phyloP scores from a whole-genome alignment of 2,329 filamentous ascomycete species.

The Passalora sequoiae region DNA sequence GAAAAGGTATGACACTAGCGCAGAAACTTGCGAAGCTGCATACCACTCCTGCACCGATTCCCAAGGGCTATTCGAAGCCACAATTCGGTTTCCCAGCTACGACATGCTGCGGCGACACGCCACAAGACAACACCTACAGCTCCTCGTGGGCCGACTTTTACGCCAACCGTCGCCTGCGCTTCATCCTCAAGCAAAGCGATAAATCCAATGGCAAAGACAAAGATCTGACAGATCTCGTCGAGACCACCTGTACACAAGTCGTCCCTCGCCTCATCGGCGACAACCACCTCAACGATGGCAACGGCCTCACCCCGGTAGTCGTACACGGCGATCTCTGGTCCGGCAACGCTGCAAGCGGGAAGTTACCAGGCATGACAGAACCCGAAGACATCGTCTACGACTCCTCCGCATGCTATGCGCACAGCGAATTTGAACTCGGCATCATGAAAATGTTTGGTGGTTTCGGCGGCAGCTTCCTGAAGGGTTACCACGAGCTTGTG shows the following conservation, averaged over 20 bases:
- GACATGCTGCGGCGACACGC: constrained; percentile 81
- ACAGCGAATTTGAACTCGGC: constrained; percentile 84
- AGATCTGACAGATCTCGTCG: constrained; percentile 59
- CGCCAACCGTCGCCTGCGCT: constrained; percentile 65
- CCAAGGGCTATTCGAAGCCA: constrained; percentile 53
- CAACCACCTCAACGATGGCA: constrained; percentile 55
- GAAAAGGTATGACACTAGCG: constrained; percentile 55
- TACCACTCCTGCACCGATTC: constrained; percentile 64
- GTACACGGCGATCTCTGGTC: constrained; percentile 93
- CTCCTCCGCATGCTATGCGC: constrained; percentile 73
- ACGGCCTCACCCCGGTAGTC: constrained; percentile 67
- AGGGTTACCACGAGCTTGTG: constrained; percentile 69
- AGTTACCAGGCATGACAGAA: constrained; percentile 51
- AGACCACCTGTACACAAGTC: constrained; percentile 57
- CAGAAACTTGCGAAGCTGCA: constrained; percentile 75
- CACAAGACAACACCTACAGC: constrained; percentile 71
- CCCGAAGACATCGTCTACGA: constrained; percentile 77
- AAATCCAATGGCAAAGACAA: constrained; percentile 59
- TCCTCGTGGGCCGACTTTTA: constrained; percentile 82
- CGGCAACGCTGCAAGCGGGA: constrained; percentile 69
- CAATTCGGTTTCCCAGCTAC: constrained; percentile 78
- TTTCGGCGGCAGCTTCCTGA: constrained; percentile 66
- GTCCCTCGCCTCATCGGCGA: constrained; percentile 73
- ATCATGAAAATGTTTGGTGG: constrained; percentile 98
- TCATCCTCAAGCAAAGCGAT: constrained; percentile 56